Percentiles rank a stretch among this genome's conserved stretches.
phyloP scores from a whole-genome alignment of 345 rosid species.

The Barbarea vulgaris region DNA sequence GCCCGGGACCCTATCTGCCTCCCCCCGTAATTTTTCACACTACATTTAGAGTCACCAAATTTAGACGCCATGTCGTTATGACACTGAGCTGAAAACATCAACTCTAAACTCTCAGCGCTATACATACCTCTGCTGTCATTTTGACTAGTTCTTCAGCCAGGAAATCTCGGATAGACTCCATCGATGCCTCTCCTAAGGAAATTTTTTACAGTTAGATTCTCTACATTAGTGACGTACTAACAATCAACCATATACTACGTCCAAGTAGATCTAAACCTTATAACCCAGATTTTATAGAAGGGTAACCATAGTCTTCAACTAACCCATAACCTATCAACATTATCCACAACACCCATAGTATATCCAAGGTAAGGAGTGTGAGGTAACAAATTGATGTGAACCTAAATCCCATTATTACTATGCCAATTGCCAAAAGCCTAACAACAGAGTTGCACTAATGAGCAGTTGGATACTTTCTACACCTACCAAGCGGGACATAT shows the following conservation, averaged over 20 bases:
- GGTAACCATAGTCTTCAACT: neutral
- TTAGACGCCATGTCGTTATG: constrained; percentile 13
- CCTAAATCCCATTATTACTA: neutral
- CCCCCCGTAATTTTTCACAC: constrained; percentile 87
- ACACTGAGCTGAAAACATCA: neutral
- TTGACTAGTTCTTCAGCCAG: constrained; percentile 96
- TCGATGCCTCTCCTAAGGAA: constrained; percentile 57
- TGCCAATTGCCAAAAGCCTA: constrained; percentile 28
- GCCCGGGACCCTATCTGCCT: constrained; percentile 74
- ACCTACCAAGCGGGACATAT: constrained; percentile 94
- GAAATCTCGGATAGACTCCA: constrained; percentile 98
- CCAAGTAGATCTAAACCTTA: constrained; percentile 5
- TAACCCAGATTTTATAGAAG: constrained; percentile 15
- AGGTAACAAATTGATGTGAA: neutral
- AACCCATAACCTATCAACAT: constrained; percentile 12
- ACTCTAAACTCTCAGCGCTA: constrained; percentile 12
- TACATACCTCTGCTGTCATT: constrained; percentile 81
- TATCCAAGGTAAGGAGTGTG: constrained; percentile 22
- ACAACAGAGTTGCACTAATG: neutral
- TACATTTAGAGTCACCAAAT: constrained; percentile 51
- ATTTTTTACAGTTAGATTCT: constrained; percentile 10
- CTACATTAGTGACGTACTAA: constrained; percentile 15
- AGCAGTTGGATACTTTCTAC: neutral
- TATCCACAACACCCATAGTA: constrained; percentile 21
- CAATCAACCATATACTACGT: constrained; percentile 16